Base-by-base conservation (phyloP, 768 basidiomycete genomes). In the Galerina sulciceps region DNA sequence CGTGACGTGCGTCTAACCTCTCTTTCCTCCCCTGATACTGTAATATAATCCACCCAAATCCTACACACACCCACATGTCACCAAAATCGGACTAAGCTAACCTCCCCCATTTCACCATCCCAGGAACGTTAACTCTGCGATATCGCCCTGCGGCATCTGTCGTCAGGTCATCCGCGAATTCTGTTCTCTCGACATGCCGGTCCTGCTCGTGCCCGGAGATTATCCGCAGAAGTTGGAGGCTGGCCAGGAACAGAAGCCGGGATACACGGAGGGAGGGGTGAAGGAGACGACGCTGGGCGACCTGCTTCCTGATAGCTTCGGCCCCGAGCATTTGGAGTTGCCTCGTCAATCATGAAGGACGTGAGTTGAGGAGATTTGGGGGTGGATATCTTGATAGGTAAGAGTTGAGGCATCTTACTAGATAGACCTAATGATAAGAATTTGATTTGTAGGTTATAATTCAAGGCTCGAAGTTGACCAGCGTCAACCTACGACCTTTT, bases 111-210 rank as follows among this genome's bases (percentile, higher is more conserved):
- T 15, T 22, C 17, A 1, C 2, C 14, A 11, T 13, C n/a, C 4
- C 67, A 95, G 93, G 17, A 90, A 96, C 62, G 86, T 96, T 2
- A 66, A 81, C 0, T 69, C 79, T 0, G 69, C 87, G 0, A 76
- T 91, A 46, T 90, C 94, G 1, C 96, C 96, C 0, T 99, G 97
- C 71, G 96, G 96, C 2, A 87, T 96, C 46, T 99, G 96, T 66
- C 89, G 96, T 8, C 96, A 98, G 70, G 83, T 97, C 49, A 81
- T 94, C 48, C 86, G 91, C 57, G 94, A 96, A 67, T 96, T 96
- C 65, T 94, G 91, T 66, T 72, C 82, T 6, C 81, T 84, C 37
- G 78, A 86, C 22, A 90, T 89, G 80, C 91, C 92, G 0, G 76
- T 90, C 54, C 71, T 86, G 22, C 85, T 95, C 3, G 83, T 91